Evolutionary conservation across 2,329 filamentous ascomycete species (phyloP), one percentile per base, ranked within the genome.

Genomic region (Aspergillus fumigatus): DNA sequence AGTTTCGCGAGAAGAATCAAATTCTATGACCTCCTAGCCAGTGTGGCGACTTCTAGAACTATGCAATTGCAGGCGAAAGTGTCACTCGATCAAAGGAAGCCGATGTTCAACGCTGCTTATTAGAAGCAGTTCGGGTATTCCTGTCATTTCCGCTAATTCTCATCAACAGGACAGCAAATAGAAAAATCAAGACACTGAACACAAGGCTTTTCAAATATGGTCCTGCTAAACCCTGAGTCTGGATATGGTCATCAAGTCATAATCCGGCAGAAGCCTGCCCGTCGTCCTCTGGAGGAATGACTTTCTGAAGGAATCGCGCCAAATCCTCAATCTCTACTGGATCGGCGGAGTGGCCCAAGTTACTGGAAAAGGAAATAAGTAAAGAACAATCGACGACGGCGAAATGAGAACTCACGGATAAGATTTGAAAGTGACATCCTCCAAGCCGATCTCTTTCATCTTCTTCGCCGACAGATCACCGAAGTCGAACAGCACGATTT

Each of bases 291-390:
- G 77, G 65, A 3, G 83, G 81, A 51, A 87, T 75, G 21, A 77
- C 70, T 63, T 79, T 75, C 50, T 78, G 76, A 51, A 88, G 74
- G 68, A 84, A 88, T 45, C 74, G 73, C 75, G 94, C 90, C 19
- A 97, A 79, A 65, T 96, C 89, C 60, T 94, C 84, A 54, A 97
- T 84, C 77, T 97, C 93, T 60, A 88, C 79, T 4, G 85, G 80
- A 64, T 86, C 87, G 1, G 91, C 91, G 4, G 86, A 88, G 72
- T 97, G 93, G 14, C 79, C 80, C 70, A 97, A 82, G 10, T 83
- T 82, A 57, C 87, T 90, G 56, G 32, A 53, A 50, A 19, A 6
- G 43, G 32, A 40, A 19, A 53, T 57, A 9, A 66, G 55, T 53
- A 55, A 56, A 50, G 27, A 5, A 40, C 41, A 21, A 26, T 14